Conservation (phyloP, 805 yeast species). For the Kuraishia hungarica region DNA sequence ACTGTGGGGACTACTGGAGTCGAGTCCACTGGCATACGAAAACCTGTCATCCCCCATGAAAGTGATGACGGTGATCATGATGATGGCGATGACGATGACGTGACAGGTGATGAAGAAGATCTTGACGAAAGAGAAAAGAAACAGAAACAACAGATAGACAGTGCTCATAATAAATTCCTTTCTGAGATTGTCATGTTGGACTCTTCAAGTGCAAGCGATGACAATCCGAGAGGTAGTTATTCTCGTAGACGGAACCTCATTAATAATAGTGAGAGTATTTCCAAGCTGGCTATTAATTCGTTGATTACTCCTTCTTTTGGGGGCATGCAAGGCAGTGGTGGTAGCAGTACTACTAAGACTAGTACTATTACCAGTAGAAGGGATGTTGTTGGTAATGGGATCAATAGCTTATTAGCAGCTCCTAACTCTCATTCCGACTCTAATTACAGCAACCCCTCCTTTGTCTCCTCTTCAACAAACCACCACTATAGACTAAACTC, state of each 20-base stretch:
- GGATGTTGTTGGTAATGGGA: not conserved
- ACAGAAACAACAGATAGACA: not conserved
- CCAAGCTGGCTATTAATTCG: constrained; percentile 38
- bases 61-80: not conserved
- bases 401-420: not conserved
- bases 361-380: not conserved
- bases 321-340: constrained; percentile 7
- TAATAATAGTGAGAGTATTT: constrained; percentile 18
- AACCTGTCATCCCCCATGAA: too few species aligned
- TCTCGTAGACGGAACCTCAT: constrained; percentile 10
- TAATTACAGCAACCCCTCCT: not conserved
- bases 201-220: constrained; percentile 8
- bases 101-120: not conserved
- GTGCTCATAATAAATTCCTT: constrained; percentile 7
- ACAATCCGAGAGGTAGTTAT: constrained; percentile 19
- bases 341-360: not conserved
- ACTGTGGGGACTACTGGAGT: too few species aligned
- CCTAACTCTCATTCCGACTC: not conserved
- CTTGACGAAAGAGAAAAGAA: too few species aligned
- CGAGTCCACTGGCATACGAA: too few species aligned
- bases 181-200: constrained; percentile 18
- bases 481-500: too few species aligned
- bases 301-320: constrained; percentile 31
- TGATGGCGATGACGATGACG: not conserved
- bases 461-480: not conserved